Evolutionary conservation across 2,329 filamentous ascomycete species (phyloP), one percentile per base, ranked within the genome.

Genomic region (Leptographium procerum): DNA sequence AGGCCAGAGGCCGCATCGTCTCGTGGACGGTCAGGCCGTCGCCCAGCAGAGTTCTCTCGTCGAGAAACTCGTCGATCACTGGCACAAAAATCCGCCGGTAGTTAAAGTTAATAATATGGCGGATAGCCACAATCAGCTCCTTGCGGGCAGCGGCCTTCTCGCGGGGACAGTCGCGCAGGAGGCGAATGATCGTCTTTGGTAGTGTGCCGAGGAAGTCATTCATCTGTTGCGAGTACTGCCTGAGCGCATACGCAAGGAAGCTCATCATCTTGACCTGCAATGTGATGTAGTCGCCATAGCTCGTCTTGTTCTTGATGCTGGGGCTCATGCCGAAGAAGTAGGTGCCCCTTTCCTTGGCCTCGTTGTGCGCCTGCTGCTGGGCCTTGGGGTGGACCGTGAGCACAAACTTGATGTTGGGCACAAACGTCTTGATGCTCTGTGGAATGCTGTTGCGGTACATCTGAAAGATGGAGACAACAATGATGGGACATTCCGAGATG

Each of bases 181-280:
- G 75, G 7, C 94, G 84, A 8, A 99, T 89, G 3, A 97, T 89
- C 43, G 97, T 92, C 36, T 88, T 86, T 0, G 94, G 94, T 19
- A 99, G 76, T 0, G 84, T 87, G 0, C 85, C 87, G 31, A 99
- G 75, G 66, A 99, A 97, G 65, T 99, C 94, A 13, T 84, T 83
- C 11, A 99, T 76, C 64, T 96, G 88, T 59, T 88, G 86, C 2
- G 91, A 85, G 70, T 96, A 95, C 53, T 95, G 87, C 50, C 94
- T 79, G 14, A 99, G 80, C 0, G 99, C 75, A 68, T 97, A 99
- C 1, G 95, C 95, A 64, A 99, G 71, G 67, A 99, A 99, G 67
- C 91, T 97, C 92, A 99, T 97, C 0, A 92, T 97, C 77, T 99
- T 97, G 19, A 99, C 94, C 70, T 99, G 95, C 1, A 92, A 91